Percentiles rank a stretch among this genome's conserved stretches.
These are phyloP conservation scores for Lathyrus oleraceus DNA, from an alignment of 306 rosid species.

Conservation along the genomic window DNA sequence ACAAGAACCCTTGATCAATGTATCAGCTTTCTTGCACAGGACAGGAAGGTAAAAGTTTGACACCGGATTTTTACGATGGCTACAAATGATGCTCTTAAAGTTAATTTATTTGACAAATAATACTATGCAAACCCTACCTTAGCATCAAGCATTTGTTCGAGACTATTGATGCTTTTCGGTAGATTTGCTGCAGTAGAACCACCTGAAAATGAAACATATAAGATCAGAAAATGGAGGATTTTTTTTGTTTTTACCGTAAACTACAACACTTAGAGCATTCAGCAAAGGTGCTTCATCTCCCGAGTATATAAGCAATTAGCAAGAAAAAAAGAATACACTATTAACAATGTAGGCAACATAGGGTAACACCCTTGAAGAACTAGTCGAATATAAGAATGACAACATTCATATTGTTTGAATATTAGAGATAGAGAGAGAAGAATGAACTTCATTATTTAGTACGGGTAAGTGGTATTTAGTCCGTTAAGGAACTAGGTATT, in stretches of 20 bases:
- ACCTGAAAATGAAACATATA: conserved; percentile 54
- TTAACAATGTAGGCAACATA: conserved; percentile 3
- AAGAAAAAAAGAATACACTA: conserved; percentile 14
- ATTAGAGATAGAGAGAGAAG: background rate
- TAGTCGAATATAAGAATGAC: background rate
- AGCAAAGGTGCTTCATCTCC: background rate
- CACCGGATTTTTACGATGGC: conserved; percentile 16
- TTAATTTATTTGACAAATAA: conserved; percentile 22
- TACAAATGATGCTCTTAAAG: conserved; percentile 16
- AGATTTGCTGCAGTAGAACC: conserved; percentile 62
- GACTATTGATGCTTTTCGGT: conserved; percentile 87
- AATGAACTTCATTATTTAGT: background rate
- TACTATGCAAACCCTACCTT: conserved; percentile 58
- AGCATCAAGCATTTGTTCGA: conserved; percentile 76
- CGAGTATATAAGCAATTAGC: conserved; percentile 2
- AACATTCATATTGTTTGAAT: background rate
- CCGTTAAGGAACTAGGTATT: too few species aligned
- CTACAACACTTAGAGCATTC: conserved; percentile 3
- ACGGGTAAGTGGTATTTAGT: too few species aligned
- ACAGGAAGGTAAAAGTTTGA: conserved; percentile 15
- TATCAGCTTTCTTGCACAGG: conserved; percentile 23
- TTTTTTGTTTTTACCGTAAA: conserved; percentile 22
- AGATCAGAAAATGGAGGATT: conserved; percentile 23
- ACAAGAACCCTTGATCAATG: conserved; percentile 17
- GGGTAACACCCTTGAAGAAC: conserved; percentile 19